phyloP scores from a whole-genome alignment of 352 stramenopile species.

The Pythium plurisporium region DNA sequence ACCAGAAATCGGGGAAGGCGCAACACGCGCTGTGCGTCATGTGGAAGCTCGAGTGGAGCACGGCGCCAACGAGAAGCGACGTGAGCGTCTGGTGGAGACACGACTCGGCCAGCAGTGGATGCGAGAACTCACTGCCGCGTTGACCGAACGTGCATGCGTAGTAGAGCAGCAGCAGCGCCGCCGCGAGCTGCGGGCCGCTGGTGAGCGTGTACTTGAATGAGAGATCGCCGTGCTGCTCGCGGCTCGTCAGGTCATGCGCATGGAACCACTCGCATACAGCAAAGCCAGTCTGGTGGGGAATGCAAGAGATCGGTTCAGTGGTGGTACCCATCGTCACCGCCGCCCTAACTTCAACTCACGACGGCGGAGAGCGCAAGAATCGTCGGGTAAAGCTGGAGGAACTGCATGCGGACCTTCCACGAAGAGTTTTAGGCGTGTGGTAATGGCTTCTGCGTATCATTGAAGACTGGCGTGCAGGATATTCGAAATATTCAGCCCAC shows the following conservation, averaged over 20 bases:
- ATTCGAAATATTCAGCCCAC: constrained; percentile 6
- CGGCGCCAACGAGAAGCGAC: constrained; percentile 32
- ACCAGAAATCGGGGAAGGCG: constrained; percentile 49
- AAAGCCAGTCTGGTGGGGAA: background rate
- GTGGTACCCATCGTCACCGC: background rate
- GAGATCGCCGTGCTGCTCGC: constrained; percentile 32
- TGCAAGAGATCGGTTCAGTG: background rate
- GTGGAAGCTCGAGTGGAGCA: constrained; percentile 46
- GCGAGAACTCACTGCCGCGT: constrained; percentile 34
- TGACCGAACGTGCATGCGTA: constrained; percentile 57
- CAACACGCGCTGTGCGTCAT: constrained; percentile 49
- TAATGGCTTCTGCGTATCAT: background rate
- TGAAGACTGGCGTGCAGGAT: background rate
- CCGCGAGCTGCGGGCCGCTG: constrained; percentile 37
- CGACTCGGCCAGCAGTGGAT: constrained; percentile 50
- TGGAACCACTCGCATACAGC: constrained; percentile 52
- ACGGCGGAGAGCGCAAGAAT: constrained; percentile 10
- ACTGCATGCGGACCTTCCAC: constrained; percentile 3
- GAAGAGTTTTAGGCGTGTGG: too few species aligned
- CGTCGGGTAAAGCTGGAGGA: constrained; percentile 14
- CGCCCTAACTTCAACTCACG: constrained; percentile 4
- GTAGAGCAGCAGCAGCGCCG: constrained; percentile 46
- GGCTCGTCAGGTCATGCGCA: constrained; percentile 35
- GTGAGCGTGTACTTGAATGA: constrained; percentile 56
- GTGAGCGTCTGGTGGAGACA: constrained; percentile 45